Conservation (phyloP, 371 early-diverging fungal species). For the Entomophthora muscae region DNA sequence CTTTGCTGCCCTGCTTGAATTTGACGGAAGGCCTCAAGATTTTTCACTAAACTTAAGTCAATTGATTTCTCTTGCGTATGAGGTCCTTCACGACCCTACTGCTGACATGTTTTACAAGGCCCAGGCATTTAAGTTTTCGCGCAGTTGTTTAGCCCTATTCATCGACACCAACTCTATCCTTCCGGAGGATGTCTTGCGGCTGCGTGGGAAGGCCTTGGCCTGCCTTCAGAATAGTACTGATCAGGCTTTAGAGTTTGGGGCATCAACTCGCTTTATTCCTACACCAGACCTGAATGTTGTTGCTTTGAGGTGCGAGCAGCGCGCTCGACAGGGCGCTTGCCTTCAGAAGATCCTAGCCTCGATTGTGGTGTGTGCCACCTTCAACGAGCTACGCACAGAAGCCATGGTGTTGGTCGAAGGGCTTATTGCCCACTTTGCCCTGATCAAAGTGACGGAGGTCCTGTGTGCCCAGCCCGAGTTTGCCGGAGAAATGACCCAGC, state of each 20-base stretch:
- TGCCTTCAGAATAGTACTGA: not conserved
- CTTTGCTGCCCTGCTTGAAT: slow-evolving; percentile 37
- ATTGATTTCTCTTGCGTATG: slow-evolving; percentile 28
- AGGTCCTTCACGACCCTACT: slow-evolving; percentile 29
- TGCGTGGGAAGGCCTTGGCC: not conserved
- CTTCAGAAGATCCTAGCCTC: slow-evolving; percentile 38
- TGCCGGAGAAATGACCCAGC: not conserved
- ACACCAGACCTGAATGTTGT: not conserved
- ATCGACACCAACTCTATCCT: not conserved
- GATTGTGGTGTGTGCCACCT: slow-evolving; percentile 43
- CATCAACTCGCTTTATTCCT: slow-evolving; percentile 7
- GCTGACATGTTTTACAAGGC: slow-evolving; percentile 10
- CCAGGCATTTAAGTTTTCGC: not conserved
- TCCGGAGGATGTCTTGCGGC: not conserved
- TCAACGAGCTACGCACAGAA: slow-evolving; percentile 39
- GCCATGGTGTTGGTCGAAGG: slow-evolving; percentile 46
- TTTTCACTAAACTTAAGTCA: slow-evolving; percentile 33
- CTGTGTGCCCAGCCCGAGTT: slow-evolving; percentile 29
- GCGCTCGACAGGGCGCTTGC: slow-evolving; percentile 44
- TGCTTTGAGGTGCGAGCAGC: slow-evolving; percentile 11
- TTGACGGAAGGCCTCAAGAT: slow-evolving; percentile 31
- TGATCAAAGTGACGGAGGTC: slow-evolving; percentile 47
- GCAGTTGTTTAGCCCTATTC: not conserved
- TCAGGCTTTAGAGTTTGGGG: not conserved
- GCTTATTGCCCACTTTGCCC: slow-evolving; percentile 53